Evolutionary conservation across 2,329 filamentous ascomycete genomes (phyloP).

Genomic region (Zymoseptoria passerinii): DNA sequence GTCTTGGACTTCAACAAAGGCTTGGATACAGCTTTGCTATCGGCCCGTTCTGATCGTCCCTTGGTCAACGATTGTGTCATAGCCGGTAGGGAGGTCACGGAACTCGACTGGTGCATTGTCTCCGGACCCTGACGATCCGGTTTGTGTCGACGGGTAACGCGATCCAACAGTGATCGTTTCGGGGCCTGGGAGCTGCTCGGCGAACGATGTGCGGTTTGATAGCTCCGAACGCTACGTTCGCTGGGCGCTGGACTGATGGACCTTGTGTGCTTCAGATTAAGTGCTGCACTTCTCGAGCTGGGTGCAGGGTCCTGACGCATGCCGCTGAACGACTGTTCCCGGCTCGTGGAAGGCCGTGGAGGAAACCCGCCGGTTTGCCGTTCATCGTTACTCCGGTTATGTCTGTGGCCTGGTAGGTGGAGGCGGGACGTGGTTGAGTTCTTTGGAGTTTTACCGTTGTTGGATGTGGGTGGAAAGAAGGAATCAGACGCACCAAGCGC

Average conservation of each 20-base stretch:
- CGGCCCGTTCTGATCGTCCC: conserved; percentile 12
- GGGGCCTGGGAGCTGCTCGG: conserved; percentile 41
- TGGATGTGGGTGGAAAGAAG: conserved; percentile 21
- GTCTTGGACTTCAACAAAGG: conserved; percentile 14
- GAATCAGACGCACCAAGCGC: conserved; percentile 23
- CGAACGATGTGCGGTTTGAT: conserved; percentile 45
- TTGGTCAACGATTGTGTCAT: conserved; percentile 26
- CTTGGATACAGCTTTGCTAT: conserved; percentile 22
- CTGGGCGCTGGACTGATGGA: conserved; percentile 78
- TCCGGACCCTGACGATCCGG: conserved; percentile 32
- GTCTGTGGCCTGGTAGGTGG: conserved; percentile 58
- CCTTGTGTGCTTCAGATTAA: conserved; percentile 47
- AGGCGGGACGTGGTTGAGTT: conserved; percentile 47
- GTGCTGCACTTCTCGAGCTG: conserved; percentile 39
- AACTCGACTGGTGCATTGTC: conserved; percentile 31
- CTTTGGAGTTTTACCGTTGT: conserved; percentile 24
- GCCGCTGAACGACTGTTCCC: conserved; percentile 60
- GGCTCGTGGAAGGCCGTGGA: conserved; percentile 62
- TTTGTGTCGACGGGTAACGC: conserved; percentile 45
- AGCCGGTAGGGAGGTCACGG: conserved; percentile 32
- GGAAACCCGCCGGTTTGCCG: conserved; percentile 42
- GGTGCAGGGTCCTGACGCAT: conserved; percentile 42
- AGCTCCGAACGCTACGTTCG: conserved; percentile 52
- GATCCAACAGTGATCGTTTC: conserved; percentile 46
- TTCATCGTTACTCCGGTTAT: conserved; percentile 59